These are phyloP conservation scores for Solanum hybrid DNA, from an alignment of 305 asterid genomes.

Conservation along the genomic window DNA sequence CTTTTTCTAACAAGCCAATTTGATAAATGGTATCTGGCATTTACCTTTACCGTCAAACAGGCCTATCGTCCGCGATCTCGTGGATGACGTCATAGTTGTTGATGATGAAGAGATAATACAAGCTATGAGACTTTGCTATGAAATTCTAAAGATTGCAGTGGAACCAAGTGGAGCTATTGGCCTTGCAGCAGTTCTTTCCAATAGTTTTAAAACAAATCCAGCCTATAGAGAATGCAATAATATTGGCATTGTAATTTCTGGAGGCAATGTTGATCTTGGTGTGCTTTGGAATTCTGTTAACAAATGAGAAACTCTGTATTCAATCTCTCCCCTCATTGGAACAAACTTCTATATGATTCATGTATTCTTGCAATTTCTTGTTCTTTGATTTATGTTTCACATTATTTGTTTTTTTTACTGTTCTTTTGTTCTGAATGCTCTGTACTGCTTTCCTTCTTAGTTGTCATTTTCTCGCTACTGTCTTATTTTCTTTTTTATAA, in stretches of 20 bases:
- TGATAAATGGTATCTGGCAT: not conserved
- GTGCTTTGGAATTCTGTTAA: conserved; percentile 64
- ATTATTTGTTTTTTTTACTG: not conserved
- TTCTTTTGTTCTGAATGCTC: not conserved
- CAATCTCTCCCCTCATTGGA: not conserved
- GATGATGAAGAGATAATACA: conserved; percentile 70
- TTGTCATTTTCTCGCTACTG: not conserved
- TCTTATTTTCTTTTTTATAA: not conserved
- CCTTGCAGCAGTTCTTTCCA: conserved; percentile 77
- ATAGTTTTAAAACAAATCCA: conserved; percentile 40
- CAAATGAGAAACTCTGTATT: conserved; percentile 1
- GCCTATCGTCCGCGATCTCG: conserved; percentile 90
- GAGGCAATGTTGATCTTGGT: conserved; percentile 85
- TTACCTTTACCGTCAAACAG: conserved; percentile 24
- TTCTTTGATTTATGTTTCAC: not conserved
- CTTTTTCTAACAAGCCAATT: not conserved
- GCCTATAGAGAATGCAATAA: conserved; percentile 44
- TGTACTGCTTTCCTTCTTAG: not conserved
- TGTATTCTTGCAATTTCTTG: not conserved
- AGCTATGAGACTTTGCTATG: conserved; percentile 71
- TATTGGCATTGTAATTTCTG: conserved; percentile 70
- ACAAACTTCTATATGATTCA: not conserved
- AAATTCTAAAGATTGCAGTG: conserved; percentile 73
- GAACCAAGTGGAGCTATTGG: conserved; percentile 98
- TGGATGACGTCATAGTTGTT: conserved; percentile 65